Percentiles rank a stretch among this genome's conserved stretches.
phyloP scores from a whole-genome alignment of 768 basidiomycete species.

The Panaeolus cyanescens region DNA sequence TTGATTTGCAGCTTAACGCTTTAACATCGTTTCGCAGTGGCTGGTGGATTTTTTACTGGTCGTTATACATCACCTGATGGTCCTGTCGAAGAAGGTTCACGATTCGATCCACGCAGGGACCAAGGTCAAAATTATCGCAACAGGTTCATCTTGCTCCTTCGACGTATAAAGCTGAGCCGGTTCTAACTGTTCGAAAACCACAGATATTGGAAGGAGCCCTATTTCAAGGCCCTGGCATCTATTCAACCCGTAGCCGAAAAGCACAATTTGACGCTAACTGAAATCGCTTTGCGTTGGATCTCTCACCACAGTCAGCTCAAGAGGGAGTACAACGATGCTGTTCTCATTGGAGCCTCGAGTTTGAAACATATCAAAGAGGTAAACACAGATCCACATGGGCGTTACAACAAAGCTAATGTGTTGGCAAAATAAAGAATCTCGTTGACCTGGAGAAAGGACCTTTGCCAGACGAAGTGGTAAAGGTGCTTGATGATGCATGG shows the following conservation, averaged over 20 bases:
- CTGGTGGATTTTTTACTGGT: constrained; percentile 61
- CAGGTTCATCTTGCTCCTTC: constrained; percentile 26
- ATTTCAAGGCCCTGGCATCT: constrained; percentile 49
- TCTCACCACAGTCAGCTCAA: constrained; percentile 56
- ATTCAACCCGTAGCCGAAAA: constrained; percentile 47
- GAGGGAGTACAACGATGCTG: constrained; percentile 47
- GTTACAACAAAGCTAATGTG: too few relatives aligned
- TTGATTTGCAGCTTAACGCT: too few relatives aligned
- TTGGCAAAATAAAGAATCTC: too few relatives aligned
- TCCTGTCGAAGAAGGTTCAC: constrained; percentile 48
- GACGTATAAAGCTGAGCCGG: background rate
- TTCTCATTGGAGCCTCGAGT: constrained; percentile 67
- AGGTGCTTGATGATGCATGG: constrained; percentile 56
- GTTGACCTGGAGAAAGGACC: constrained; percentile 59
- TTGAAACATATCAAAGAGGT: constrained; percentile 57
- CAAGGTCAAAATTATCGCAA: constrained; percentile 50
- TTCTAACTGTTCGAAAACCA: background rate
- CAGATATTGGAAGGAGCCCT: constrained; percentile 56
- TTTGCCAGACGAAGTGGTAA: constrained; percentile 55
- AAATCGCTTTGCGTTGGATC: constrained; percentile 64
- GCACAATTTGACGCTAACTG: constrained; percentile 47
- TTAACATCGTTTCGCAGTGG: constrained; percentile 38
- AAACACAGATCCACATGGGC: too few relatives aligned
- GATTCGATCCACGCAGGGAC: constrained; percentile 50
- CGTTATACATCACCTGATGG: constrained; percentile 44